These are phyloP conservation scores for Furcasterigmium furcatum DNA, from an alignment of 2,329 filamentous ascomycete species.

Conservation along the genomic window DNA sequence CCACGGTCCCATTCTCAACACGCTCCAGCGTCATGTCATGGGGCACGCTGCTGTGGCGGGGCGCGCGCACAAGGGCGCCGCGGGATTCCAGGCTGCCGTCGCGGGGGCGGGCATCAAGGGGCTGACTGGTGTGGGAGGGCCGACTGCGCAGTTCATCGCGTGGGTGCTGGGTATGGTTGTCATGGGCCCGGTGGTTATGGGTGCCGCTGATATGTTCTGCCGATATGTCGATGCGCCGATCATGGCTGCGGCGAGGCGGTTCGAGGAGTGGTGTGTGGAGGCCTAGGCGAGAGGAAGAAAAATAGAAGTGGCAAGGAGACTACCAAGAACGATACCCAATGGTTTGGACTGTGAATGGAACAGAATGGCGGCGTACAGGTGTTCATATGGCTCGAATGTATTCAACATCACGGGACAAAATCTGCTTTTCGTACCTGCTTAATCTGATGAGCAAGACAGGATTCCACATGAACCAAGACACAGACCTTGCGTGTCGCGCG, in stretches of 20 bases:
- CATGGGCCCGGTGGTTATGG: not conserved
- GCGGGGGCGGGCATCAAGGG: constrained; percentile 1
- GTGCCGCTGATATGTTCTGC: constrained; percentile 1
- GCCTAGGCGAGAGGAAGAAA: too few species aligned
- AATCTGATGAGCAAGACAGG: too few species aligned
- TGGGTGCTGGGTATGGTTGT: constrained; percentile 1
- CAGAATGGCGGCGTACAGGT: too few species aligned
- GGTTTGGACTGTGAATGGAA: too few species aligned
- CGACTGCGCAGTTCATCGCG: not conserved
- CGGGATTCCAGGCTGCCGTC: not conserved
- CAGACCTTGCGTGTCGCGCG: too few species aligned
- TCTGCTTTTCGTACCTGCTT: too few species aligned
- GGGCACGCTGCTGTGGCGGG: not conserved
- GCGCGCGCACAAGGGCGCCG: not conserved
- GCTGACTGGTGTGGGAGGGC: not conserved
- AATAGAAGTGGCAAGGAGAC: too few species aligned
- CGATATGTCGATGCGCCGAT: not conserved
- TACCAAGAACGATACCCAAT: too few species aligned
- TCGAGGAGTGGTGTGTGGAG: constrained; percentile 1
- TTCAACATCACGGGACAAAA: too few species aligned
- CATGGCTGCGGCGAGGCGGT: not conserved
- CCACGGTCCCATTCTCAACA: constrained; percentile 55
- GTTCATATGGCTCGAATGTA: too few species aligned
- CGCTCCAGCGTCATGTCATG: not conserved
- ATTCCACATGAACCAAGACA: too few species aligned